Evolutionary conservation across 306 rosid genomes (phyloP), one percentile per base, ranked within the genome.

Genomic region (Carpinus fangiana): DNA sequence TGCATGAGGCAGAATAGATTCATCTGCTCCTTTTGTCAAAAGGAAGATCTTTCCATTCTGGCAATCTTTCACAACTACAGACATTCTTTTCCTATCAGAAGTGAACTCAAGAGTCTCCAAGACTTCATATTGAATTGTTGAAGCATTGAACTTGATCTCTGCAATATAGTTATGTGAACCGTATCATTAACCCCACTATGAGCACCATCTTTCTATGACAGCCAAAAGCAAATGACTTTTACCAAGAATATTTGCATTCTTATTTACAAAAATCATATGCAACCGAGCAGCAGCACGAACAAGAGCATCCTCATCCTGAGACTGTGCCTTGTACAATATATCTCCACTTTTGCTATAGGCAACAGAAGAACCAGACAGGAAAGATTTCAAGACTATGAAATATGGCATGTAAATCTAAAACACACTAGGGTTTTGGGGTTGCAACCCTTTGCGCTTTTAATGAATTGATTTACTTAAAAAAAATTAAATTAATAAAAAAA

Each of bases 231-330:
- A 73, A 67, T 20, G 38, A 73, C 43, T 59, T 48, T 48, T 86
- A 95, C 99, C 99, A 47, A 91, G 93, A 83, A 82, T 75, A 79
- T 88, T 88, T 73, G 89, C 90, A 74, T 41, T 91, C 86, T 84
- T 95, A 78, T 85, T 93, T 87, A 80, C 83, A 83, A 91, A 93
- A 85, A 93, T 87, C 98, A 95, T 90, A 82, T 93, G 94, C 87
- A 95, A 78, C 78, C 59, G 82, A 79, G 96, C 90, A 75, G 99
- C 98, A 84, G 99, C 98, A 8, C 79, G 91, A 70, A 95, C 99
- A 78, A 95, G 97, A 73, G 99, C 99, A 84, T 95, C 98, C 87
- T 95, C 99, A 84, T 95, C 99, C 88, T 95, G 98, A 79, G 99
- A 95, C 80, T 95, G 99, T 53, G 99, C 98, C 87, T 93, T 95